Conservation (phyloP, 129 eudicot species). For the Tagetes erecta region DNA sequence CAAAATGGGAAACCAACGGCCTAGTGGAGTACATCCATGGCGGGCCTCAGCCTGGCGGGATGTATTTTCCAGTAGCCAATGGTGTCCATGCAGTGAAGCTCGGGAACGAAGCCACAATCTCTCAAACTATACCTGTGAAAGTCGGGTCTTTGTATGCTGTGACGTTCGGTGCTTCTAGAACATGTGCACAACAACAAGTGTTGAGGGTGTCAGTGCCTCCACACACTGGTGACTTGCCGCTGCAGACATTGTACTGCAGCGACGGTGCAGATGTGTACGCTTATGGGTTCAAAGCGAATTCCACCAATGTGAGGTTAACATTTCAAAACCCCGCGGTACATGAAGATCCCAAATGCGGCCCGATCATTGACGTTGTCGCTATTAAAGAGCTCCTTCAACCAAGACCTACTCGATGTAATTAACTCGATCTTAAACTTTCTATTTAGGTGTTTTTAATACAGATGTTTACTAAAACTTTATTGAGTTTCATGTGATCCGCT, state of each 20-base stretch:
- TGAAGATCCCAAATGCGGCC: slow-evolving; percentile 92
- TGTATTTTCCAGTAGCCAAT: slow-evolving; percentile 70
- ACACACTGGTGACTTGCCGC: slow-evolving; percentile 70
- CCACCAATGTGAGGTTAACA: slow-evolving; percentile 43
- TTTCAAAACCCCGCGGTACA: slow-evolving; percentile 67
- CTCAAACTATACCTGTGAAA: slow-evolving; percentile 64
- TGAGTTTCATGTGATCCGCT: neutral
- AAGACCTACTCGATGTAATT: slow-evolving; percentile 46
- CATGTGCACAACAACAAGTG: slow-evolving; percentile 91
- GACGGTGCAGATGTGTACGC: slow-evolving; percentile 76
- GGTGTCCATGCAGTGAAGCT: slow-evolving; percentile 88
- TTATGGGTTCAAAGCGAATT: slow-evolving; percentile 61
- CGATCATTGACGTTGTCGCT: slow-evolving; percentile 77
- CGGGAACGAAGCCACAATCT: slow-evolving; percentile 75
- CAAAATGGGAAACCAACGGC: slow-evolving; percentile 84
- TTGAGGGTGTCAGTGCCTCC: slow-evolving; percentile 65
- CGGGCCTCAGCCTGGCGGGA: slow-evolving; percentile 89
- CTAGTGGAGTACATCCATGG: slow-evolving; percentile 77
- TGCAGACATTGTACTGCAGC: slow-evolving; percentile 78
- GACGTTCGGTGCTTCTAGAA: slow-evolving; percentile 84
- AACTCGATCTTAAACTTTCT: neutral
- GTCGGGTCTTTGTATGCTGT: slow-evolving; percentile 54
- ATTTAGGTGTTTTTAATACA: no score
- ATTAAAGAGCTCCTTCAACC: slow-evolving; percentile 78
- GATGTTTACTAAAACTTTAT: neutral